phyloP scores from a whole-genome alignment of 345 rosid genomes.

The Linum usitatissimum region DNA sequence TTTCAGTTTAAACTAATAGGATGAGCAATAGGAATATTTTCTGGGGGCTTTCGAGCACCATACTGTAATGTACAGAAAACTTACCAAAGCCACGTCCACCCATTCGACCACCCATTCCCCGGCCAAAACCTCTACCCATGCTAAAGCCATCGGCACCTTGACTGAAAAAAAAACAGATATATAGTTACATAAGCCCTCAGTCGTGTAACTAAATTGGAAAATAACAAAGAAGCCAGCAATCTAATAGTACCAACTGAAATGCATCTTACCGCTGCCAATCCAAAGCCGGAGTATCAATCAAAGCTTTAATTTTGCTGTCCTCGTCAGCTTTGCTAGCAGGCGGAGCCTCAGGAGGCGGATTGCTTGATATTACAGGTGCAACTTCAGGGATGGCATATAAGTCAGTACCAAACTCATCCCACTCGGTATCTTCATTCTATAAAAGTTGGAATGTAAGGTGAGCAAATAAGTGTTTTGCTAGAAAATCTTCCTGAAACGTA shows the following conservation, averaged over 20 bases:
- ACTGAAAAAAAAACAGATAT: constrained; percentile 31
- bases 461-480: neutral
- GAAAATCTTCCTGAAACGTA: neutral
- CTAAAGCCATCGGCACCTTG: constrained; percentile 82
- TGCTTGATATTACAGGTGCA: constrained; percentile 39
- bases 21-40: neutral
- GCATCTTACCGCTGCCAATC: constrained; percentile 94
- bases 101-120: constrained; percentile 86
- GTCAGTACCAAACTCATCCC: constrained; percentile 97
- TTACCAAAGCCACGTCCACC: constrained; percentile 97
- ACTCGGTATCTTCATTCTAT: constrained; percentile 71
- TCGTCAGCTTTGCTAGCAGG: constrained; percentile 76
- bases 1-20: constrained; percentile 8
- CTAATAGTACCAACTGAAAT: neutral
- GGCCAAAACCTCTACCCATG: constrained; percentile 86
- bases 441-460: constrained; percentile 8
- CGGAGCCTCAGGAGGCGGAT: constrained; percentile 36
- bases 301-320: constrained; percentile 84
- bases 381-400: constrained; percentile 77
- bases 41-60: neutral
- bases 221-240: neutral
- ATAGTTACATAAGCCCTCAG: neutral
- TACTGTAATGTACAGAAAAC: constrained; percentile 11
- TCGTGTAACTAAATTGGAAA: constrained; percentile 1
- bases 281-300: constrained; percentile 87